Percentiles rank a stretch among this genome's conserved stretches.
Conservation (phyloP, 306 rosid genomes). For the Coriaria nepalensis region DNA sequence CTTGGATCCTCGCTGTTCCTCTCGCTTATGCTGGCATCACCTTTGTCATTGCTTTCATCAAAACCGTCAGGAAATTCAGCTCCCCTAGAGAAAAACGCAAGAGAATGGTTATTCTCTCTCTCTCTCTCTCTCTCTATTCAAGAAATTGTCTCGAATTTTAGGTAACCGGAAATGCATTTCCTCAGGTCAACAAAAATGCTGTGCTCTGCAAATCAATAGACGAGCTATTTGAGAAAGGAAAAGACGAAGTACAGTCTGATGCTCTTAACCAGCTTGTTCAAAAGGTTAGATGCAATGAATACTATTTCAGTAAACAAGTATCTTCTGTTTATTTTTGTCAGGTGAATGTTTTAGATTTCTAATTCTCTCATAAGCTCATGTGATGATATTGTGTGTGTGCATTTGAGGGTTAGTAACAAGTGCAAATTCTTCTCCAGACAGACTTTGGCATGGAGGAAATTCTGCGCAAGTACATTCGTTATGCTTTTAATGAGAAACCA, state of each 20-base stretch:
- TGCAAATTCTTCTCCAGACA: slow-evolving; percentile 46
- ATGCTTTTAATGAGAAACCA: slow-evolving; percentile 76
- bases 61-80: slow-evolving; percentile 49
- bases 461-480: slow-evolving; percentile 83
- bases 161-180: not conserved
- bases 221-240: slow-evolving; percentile 44
- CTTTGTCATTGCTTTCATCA: slow-evolving; percentile 65
- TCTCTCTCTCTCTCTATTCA: not conserved
- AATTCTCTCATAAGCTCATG: not conserved
- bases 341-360: not conserved
- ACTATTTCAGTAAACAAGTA: not conserved
- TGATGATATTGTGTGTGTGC: not conserved
- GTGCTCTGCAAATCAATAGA: slow-evolving; percentile 52
- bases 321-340: not conserved
- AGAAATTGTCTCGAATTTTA: not conserved
- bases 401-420: slow-evolving; percentile 16
- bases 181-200: slow-evolving; percentile 74
- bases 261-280: slow-evolving; percentile 42
- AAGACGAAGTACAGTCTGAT: slow-evolving; percentile 37
- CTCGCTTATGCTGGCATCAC: slow-evolving; percentile 56
- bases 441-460: slow-evolving; percentile 58
- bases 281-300: slow-evolving; percentile 36
- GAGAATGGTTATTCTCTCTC: slow-evolving; percentile 51
- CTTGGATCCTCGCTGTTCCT: slow-evolving; percentile 87
- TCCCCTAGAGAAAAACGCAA: slow-evolving; percentile 81